A percentile compares a stretch with the other conserved stretches of the same genome.
Evolutionary conservation across 164 flowering plant genomes (phyloP).

Genomic region (Protea cynaroides): DNA sequence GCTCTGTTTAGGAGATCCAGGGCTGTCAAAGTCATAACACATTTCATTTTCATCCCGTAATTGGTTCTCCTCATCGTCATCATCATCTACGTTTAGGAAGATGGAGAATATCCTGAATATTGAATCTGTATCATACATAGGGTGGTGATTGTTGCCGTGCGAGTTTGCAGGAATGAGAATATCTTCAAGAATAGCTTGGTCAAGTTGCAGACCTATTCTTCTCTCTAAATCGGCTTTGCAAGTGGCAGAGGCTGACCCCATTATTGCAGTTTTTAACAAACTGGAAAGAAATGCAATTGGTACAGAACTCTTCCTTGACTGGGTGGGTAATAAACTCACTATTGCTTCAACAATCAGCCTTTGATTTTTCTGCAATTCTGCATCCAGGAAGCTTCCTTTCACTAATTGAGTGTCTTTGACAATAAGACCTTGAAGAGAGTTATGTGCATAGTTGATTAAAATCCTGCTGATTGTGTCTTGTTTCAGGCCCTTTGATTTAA

Average conservation of each 20-base stretch:
- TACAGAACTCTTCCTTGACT: conserved; percentile 78
- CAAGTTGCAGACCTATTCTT: conserved; percentile 85
- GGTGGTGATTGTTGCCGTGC: conserved; percentile 45
- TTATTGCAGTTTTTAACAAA: conserved; percentile 62
- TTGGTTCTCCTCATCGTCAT: conserved; percentile 62
- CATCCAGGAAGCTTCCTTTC: conserved; percentile 45
- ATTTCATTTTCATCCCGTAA: conserved; percentile 59
- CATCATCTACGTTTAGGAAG: conserved; percentile 82
- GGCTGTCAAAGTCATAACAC: conserved; percentile 76
- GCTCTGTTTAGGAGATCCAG: conserved; percentile 88
- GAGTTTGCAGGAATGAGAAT: conserved; percentile 71
- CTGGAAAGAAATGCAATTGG: conserved; percentile 93
- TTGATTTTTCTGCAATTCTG: conserved; percentile 72
- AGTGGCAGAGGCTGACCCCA: conserved; percentile 53
- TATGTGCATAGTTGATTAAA: conserved; percentile 74
- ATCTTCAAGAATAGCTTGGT: conserved; percentile 97
- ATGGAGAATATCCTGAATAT: conserved; percentile 76
- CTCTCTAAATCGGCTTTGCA: conserved; percentile 85
- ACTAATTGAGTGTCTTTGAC: conserved; percentile 49
- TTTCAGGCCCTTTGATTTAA: conserved; percentile 79
- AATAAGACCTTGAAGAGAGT: conserved; percentile 59
- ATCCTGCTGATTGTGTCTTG: conserved; percentile 74
- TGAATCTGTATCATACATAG: conserved; percentile 70
- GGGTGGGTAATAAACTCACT: conserved; percentile 69
- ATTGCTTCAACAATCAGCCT: conserved; percentile 68